Evolutionary conservation across 73 alveolate genomes (phyloP).

Genomic region (Paramecium primaurelia): DNA sequence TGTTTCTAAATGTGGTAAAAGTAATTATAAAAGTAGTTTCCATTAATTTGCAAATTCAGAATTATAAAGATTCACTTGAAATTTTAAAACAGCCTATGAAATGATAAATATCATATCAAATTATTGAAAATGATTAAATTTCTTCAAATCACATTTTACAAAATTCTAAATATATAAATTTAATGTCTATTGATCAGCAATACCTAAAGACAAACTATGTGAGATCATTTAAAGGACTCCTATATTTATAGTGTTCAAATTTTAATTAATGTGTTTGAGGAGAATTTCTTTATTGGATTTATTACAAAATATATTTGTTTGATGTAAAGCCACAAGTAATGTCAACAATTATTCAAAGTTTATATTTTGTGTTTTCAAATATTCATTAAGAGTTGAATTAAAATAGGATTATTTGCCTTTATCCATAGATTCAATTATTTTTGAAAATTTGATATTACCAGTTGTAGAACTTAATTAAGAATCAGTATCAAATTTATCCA

Average conservation of each 20-base stretch:
- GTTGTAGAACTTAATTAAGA: background rate
- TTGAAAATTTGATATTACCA: background rate
- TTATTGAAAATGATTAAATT: background rate
- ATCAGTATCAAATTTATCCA: background rate
- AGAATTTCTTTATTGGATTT: background rate
- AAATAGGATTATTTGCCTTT: background rate
- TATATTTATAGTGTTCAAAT: background rate
- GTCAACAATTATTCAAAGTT: background rate
- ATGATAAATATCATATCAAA: background rate
- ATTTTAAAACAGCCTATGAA: background rate
- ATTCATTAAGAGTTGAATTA: background rate
- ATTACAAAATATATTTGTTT: background rate
- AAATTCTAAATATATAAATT: background rate
- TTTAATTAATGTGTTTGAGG: background rate
- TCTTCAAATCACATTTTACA: background rate
- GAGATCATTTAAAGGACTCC: background rate
- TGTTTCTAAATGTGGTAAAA: background rate
- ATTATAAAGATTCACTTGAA: background rate
- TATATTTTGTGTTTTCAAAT: background rate
- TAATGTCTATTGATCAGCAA: background rate
- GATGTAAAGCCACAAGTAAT: background rate
- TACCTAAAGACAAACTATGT: background rate
- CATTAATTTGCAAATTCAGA: background rate
- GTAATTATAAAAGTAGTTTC: background rate
- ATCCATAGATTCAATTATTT: background rate